A percentile compares a stretch with the other conserved stretches of the same genome.
phyloP scores from a whole-genome alignment of 2,329 filamentous ascomycete species.

The Botrytis deweyae region DNA sequence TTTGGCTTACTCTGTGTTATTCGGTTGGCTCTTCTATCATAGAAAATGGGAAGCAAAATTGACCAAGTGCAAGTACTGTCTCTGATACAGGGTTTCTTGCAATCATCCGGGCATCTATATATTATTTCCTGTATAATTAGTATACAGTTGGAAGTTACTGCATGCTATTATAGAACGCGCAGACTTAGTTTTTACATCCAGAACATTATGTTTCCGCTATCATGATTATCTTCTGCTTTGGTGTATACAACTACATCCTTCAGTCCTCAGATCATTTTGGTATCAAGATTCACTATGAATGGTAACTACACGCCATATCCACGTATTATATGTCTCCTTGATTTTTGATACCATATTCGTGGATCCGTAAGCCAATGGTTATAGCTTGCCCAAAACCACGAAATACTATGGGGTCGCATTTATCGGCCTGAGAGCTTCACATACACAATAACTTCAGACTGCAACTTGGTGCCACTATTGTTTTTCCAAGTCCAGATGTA shows the following conservation, averaged over 20 bases:
- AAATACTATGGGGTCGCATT: background rate
- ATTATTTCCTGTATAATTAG: too few species aligned
- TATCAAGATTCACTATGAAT: background rate
- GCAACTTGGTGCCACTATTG: too few species aligned
- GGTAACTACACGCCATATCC: background rate
- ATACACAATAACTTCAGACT: too few species aligned
- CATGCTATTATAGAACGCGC: background rate
- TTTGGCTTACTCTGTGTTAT: background rate
- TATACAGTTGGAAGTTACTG: background rate
- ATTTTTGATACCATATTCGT: background rate
- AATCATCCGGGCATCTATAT: background rate
- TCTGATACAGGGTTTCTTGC: background rate
- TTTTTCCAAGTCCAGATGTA: too few species aligned
- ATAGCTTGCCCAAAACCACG: too few species aligned
- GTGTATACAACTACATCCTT: background rate
- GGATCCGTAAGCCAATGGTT: too few species aligned
- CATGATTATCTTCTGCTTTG: background rate
- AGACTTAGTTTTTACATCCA: background rate
- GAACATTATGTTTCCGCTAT: background rate
- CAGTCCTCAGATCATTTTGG: background rate
- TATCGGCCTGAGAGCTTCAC: background rate
- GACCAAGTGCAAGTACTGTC: background rate
- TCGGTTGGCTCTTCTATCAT: background rate
- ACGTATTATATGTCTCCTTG: too few species aligned
- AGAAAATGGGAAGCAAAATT: background rate